Evolutionary conservation across 345 rosid genomes (phyloP).

Genomic region (Pistacia vera): DNA sequence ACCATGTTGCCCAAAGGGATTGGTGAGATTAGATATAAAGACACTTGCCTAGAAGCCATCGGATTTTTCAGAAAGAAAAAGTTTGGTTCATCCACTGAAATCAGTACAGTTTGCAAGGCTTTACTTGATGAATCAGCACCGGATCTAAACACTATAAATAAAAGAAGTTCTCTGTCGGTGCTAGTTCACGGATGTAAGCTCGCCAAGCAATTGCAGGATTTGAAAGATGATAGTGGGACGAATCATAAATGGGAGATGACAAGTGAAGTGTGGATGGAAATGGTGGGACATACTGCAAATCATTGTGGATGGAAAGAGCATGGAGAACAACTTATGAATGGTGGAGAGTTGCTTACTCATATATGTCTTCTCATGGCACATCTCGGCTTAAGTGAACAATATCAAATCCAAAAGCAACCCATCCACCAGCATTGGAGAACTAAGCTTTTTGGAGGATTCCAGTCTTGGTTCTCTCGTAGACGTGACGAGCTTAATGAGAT

Average conservation of each 20-base stretch:
- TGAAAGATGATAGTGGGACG: background rate
- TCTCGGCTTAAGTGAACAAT: no score
- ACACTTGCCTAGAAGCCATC: constrained; percentile 16
- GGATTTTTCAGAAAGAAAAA: constrained; percentile 3
- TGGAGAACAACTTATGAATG: constrained; percentile 11
- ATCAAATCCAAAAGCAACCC: no score
- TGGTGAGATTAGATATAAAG: background rate
- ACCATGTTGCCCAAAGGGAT: constrained; percentile 24
- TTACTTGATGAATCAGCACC: background rate
- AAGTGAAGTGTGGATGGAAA: constrained; percentile 22
- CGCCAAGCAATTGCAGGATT: background rate
- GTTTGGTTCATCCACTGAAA: no score
- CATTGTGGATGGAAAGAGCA: constrained; percentile 21
- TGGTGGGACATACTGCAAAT: constrained; percentile 13
- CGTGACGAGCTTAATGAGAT: no score
- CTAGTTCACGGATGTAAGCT: constrained; percentile 8
- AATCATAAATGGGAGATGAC: constrained; percentile 12
- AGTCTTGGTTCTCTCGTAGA: no score
- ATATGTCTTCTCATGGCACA: no score
- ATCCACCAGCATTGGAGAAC: no score
- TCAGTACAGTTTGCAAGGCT: background rate
- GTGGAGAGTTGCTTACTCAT: constrained; percentile 24
- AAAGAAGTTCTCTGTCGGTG: background rate
- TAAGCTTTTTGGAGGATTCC: no score
- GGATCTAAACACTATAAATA: no score